Evolutionary conservation across 371 early-diverging fungal genomes (phyloP), one percentile per base, ranked within the genome.

Genomic region (Zopfochytrium polystomum): DNA sequence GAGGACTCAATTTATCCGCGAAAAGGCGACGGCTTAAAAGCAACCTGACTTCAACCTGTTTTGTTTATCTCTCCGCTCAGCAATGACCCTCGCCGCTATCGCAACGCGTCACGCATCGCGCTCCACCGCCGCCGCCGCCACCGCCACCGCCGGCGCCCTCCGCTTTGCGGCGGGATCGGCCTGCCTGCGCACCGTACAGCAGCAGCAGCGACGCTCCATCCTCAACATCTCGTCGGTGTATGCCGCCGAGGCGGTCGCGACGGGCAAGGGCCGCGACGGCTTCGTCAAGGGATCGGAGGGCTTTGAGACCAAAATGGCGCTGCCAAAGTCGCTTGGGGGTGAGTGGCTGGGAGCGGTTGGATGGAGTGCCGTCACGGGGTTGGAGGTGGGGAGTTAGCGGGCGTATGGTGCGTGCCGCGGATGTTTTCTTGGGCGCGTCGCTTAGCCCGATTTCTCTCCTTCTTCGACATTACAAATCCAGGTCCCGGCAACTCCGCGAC

Each of bases 151-250:
- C n/a, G n/a, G n/a, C n/a, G n/a, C n/a, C n/a, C n/a, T n/a, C n/a
- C n/a, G n/a, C n/a, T n/a, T n/a, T n/a, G n/a, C n/a, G n/a, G n/a
- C n/a, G n/a, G n/a, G n/a, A n/a, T n/a, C n/a, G n/a, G n/a, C n/a
- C n/a, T n/a, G n/a, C n/a, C n/a, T n/a, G n/a, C n/a, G n/a, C n/a
- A n/a, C n/a, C n/a, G n/a, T n/a, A n/a, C n/a, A n/a, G n/a, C n/a
- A n/a, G n/a, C n/a, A n/a, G n/a, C 43, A 44, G 30, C 11, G 29
- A 9, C 35, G 56, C 15, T 18, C 44, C 35, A 44, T 60, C 4
- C 52, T 52, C 29, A 60, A 51, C 9, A 52, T 60, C 52, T 52
- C 50, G 60, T 52, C 60, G 6, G 50, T 65, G 48, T 65, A 65
- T 50, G 52, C 58, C 25, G 59, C 65, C 30, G 54, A 54, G n/a